These are phyloP conservation scores for Toxoplasma gondii DNA, from an alignment of 169 alveolate species.

Conservation along the genomic window DNA sequence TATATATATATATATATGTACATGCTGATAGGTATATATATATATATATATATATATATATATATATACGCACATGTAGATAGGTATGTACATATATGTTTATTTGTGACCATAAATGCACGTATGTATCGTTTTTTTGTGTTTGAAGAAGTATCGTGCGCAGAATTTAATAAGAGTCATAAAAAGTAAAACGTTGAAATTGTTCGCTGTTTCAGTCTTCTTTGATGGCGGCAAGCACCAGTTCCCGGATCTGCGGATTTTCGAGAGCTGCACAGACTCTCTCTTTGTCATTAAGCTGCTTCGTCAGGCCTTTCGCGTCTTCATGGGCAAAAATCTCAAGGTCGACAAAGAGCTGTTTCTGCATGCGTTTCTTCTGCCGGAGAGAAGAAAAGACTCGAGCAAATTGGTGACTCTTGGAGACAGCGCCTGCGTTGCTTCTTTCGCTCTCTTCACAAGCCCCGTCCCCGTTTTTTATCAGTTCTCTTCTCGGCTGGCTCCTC, in stretches of 20 bases:
- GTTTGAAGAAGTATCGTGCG: no score
- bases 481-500: no score
- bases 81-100: background rate
- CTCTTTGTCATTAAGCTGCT: constrained; percentile 90
- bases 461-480: no score
- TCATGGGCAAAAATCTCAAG: constrained; percentile 81
- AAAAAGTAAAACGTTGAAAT: no score
- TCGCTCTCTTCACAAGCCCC: background rate
- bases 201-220: background rate
- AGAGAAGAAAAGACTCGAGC: background rate
- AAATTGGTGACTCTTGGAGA: background rate
- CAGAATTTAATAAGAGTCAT: no score
- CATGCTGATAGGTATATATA: background rate
- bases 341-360: constrained; percentile 81
- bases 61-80: no score
- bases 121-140: no score
- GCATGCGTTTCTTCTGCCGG: constrained; percentile 54
- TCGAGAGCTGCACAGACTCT: constrained; percentile 91
- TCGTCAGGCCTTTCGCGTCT: constrained; percentile 79
- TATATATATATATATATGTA: no score
- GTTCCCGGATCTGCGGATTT: constrained; percentile 74
- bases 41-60: no score
- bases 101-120: background rate
- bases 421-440: constrained; percentile 1
- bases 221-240: constrained; percentile 64